A percentile compares a stretch with the other conserved stretches of the same genome.
phyloP scores from a whole-genome alignment of 371 early-diverging fungal species.

The Batkoa obscura region DNA sequence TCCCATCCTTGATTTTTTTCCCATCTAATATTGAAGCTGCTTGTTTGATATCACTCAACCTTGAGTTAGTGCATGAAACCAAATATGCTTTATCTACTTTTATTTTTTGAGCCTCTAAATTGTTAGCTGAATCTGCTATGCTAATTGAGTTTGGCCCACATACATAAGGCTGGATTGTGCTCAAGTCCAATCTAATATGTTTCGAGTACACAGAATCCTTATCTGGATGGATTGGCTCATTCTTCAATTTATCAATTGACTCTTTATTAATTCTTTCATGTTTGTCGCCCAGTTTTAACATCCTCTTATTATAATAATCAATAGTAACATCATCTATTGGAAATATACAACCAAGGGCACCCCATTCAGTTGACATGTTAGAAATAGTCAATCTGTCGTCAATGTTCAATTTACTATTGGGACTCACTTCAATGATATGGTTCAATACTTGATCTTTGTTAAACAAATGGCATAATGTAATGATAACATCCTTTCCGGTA shows the following conservation, averaged over 20 bases:
- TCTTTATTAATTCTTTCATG: conserved; percentile 54
- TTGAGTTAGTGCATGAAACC: conserved; percentile 83
- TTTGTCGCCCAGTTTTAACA: conserved; percentile 12
- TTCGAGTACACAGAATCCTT: conserved; percentile 62
- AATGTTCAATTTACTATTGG: conserved; percentile 48
- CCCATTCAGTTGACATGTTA: conserved; percentile 98
- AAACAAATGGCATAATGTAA: conserved; percentile 71
- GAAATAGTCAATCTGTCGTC: conserved; percentile 88
- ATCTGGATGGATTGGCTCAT: conserved; percentile 34
- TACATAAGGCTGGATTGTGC: conserved; percentile 66
- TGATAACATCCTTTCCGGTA: conserved; percentile 90
- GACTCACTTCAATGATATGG: conserved; percentile 81
- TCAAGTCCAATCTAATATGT: conserved; percentile 70
- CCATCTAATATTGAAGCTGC: conserved; percentile 72
- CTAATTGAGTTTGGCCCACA: conserved; percentile 92
- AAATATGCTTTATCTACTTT: conserved; percentile 85
- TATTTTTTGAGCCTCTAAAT: conserved; percentile 46
- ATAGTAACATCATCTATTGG: conserved; percentile 67
- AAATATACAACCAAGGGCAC: conserved; percentile 89
- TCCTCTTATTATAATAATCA: conserved; percentile 45
- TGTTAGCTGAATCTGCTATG: conserved; percentile 53
- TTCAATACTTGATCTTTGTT: conserved; percentile 82
- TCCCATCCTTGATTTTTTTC: conserved; percentile 53
- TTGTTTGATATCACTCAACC: conserved; percentile 62
- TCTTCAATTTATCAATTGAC: conserved; percentile 28